Conservation (phyloP, 148 eudicot species). For the Gaultheria prostrata region DNA sequence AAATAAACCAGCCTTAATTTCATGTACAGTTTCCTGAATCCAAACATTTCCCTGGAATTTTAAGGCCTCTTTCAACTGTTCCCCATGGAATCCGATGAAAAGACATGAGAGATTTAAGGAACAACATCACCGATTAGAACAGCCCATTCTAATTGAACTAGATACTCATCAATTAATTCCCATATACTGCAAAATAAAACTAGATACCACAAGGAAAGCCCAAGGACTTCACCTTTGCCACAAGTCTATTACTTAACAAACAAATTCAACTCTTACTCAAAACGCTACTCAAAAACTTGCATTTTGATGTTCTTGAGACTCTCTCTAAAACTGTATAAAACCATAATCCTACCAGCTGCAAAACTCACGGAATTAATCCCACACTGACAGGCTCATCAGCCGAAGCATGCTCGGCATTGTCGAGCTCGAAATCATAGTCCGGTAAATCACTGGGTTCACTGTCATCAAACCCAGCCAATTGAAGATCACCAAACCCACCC, state of each 20-base stretch:
- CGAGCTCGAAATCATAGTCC: conserved; percentile 62
- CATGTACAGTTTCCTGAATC: too few species aligned
- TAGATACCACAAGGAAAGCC: conserved; percentile 51
- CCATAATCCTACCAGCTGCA: conserved; percentile 42
- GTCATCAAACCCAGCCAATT: conserved; percentile 34
- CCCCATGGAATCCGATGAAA: neutral
- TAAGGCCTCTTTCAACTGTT: neutral
- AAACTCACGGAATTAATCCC: conserved; percentile 66
- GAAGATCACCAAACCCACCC: conserved; percentile 32
- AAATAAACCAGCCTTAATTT: too few species aligned
- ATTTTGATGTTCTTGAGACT: conserved; percentile 11
- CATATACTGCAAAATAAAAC: neutral
- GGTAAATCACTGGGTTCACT: conserved; percentile 49
- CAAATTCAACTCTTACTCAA: conserved; percentile 11
- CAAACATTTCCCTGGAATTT: too few species aligned
- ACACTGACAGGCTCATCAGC: conserved; percentile 53
- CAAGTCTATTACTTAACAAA: conserved; percentile 13
- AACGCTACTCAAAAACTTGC: conserved; percentile 22
- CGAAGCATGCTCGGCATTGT: conserved; percentile 25
- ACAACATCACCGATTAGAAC: neutral
- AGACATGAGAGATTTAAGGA: neutral
- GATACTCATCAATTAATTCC: neutral
- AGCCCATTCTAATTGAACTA: neutral
- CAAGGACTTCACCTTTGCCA: conserved; percentile 23
- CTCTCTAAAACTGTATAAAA: conserved; percentile 11